phyloP scores from a whole-genome alignment of 805 yeast genomes.

The Candida tibetensis region DNA sequence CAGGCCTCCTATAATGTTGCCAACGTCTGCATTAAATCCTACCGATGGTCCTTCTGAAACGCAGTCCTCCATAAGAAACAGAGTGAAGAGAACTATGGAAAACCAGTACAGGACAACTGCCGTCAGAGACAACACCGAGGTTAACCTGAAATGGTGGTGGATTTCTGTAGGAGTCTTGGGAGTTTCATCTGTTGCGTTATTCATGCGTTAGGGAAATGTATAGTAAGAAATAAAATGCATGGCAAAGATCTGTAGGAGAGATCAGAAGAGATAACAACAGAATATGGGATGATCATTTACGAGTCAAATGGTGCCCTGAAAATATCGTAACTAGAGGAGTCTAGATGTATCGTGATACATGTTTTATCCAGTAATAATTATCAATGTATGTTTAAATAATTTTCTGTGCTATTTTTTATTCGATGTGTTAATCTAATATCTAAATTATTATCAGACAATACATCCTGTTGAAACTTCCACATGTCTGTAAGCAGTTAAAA shows the following conservation, averaged over 20 bases:
- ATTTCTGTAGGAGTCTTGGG: conserved; percentile 45
- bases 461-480: too few relatives aligned
- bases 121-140: conserved; percentile 38
- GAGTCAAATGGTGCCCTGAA: too few relatives aligned
- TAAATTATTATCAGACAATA: too few relatives aligned
- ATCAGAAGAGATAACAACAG: too few relatives aligned
- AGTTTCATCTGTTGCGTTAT: conserved; percentile 34
- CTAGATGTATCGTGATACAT: too few relatives aligned
- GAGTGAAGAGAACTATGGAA: conserved; percentile 71
- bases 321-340: too few relatives aligned
- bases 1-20: conserved; percentile 94
- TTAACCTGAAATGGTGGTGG: conserved; percentile 56
- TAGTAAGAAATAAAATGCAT: background rate
- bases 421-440: too few relatives aligned
- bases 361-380: too few relatives aligned
- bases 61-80: conserved; percentile 31
- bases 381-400: too few relatives aligned
- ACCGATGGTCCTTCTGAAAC: conserved; percentile 48
- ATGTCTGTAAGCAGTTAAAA: too few relatives aligned
- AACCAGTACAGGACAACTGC: conserved; percentile 81
- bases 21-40: conserved; percentile 88
- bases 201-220: conserved; percentile 14
- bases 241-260: background rate
- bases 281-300: too few relatives aligned
- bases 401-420: too few relatives aligned